Evolutionary conservation across 306 rosid genomes (phyloP).

Genomic region (Prunus fruticosa): DNA sequence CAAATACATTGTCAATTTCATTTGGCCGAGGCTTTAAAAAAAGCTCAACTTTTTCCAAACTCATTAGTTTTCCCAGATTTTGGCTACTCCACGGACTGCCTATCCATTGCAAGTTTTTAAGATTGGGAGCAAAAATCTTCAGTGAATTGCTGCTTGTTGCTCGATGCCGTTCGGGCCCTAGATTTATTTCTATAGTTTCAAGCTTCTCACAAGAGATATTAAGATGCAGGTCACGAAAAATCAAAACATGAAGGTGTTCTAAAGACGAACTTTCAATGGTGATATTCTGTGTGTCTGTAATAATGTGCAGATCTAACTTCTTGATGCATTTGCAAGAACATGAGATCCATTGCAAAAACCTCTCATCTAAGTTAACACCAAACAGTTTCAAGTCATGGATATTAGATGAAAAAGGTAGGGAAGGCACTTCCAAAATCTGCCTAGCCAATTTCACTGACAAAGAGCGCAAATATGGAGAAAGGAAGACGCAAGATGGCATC

Average conservation of each 20-base stretch:
- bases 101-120: neutral
- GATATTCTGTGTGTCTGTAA: neutral
- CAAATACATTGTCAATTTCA: neutral
- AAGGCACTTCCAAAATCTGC: neutral
- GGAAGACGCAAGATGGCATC: neutral
- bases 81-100: neutral
- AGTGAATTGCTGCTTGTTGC: neutral
- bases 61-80: neutral
- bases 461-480: neutral
- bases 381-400: neutral
- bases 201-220: conserved; percentile 7
- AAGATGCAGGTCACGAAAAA: neutral
- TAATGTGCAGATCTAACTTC: neutral
- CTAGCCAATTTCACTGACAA: neutral
- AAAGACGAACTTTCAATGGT: neutral
- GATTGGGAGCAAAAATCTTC: neutral
- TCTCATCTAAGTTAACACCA: neutral
- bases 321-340: conserved; percentile 3
- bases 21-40: no score
- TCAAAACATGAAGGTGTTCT: neutral
- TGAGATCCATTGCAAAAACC: neutral
- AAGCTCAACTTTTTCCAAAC: neutral
- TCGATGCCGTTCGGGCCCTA: neutral
- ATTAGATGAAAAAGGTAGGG: neutral
- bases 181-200: neutral